A percentile compares a stretch with the other conserved stretches of the same genome.
Conservation (phyloP, 2,329 filamentous ascomycete genomes). For the Colletotrichum sidae region DNA sequence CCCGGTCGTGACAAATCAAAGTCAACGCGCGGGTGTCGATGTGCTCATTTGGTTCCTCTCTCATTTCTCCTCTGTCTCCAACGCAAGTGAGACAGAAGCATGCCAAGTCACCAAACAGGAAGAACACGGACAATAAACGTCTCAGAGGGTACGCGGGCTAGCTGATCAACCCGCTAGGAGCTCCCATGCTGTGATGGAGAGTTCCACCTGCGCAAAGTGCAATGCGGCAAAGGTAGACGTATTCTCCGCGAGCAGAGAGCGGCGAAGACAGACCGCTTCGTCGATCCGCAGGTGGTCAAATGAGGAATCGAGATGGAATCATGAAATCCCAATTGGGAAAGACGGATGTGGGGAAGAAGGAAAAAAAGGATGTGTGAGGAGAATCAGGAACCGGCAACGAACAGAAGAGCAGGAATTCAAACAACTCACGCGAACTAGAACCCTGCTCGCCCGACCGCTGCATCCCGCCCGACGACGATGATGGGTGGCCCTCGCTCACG, state of each 20-base stretch:
- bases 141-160: too few relatives aligned
- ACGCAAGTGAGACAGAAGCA: conserved; percentile 2
- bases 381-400: neutral
- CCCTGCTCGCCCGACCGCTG: conserved; percentile 12
- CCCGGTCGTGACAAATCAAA: conserved; percentile 13
- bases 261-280: neutral
- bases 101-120: too few relatives aligned
- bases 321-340: conserved; percentile 5
- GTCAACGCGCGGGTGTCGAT: too few relatives aligned
- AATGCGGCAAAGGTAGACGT: too few relatives aligned
- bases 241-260: too few relatives aligned
- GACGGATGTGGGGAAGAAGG: neutral
- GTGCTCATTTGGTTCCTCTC: neutral
- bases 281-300: conserved; percentile 1
- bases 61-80: neutral
- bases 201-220: too few relatives aligned
- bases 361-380: conserved; percentile 5
- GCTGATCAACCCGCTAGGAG: too few relatives aligned
- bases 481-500: conserved; percentile 45
- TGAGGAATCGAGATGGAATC: conserved; percentile 20
- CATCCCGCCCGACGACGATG: conserved; percentile 31
- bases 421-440: conserved; percentile 15
- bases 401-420: too few relatives aligned
- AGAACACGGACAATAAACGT: too few relatives aligned
- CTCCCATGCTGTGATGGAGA: too few relatives aligned